phyloP scores from a whole-genome alignment of 306 rosid species.

The Echinosophora koreensis region DNA sequence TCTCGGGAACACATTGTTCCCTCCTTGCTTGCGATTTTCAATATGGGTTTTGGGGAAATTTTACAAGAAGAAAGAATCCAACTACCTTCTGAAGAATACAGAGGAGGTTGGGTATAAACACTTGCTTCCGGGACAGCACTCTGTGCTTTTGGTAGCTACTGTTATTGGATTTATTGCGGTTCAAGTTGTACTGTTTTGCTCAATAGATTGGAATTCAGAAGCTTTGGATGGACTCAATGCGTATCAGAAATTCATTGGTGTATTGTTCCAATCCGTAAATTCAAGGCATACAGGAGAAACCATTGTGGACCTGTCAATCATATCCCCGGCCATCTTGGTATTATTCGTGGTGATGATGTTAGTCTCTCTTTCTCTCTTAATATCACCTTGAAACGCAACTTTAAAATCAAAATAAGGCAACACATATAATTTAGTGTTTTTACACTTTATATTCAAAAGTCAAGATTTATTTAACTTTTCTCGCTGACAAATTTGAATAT shows the following conservation, averaged over 20 bases:
- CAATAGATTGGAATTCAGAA: conserved; percentile 63
- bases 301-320: conserved; percentile 54
- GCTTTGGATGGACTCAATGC: conserved; percentile 48
- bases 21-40: conserved; percentile 53
- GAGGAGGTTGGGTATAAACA: conserved; percentile 55
- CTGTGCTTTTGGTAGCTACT: conserved; percentile 50
- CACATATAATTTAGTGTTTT: neutral
- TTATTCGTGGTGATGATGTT: conserved; percentile 70
- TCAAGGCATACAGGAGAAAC: conserved; percentile 71
- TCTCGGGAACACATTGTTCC: conserved; percentile 70
- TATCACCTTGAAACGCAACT: neutral
- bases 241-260: conserved; percentile 56
- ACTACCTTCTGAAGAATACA: conserved; percentile 47
- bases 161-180: conserved; percentile 58
- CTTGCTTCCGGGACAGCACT: conserved; percentile 49
- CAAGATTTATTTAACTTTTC: neutral
- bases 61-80: conserved; percentile 44
- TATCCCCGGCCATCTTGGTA: conserved; percentile 63
- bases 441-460: neutral
- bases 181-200: conserved; percentile 48
- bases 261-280: conserved; percentile 60
- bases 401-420: neutral
- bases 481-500: neutral
- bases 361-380: conserved; percentile 46
- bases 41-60: conserved; percentile 56